Evolutionary conservation across 257 asterid genomes (phyloP), one percentile per base, ranked within the genome.

Genomic region (Marsdenia floribunda): DNA sequence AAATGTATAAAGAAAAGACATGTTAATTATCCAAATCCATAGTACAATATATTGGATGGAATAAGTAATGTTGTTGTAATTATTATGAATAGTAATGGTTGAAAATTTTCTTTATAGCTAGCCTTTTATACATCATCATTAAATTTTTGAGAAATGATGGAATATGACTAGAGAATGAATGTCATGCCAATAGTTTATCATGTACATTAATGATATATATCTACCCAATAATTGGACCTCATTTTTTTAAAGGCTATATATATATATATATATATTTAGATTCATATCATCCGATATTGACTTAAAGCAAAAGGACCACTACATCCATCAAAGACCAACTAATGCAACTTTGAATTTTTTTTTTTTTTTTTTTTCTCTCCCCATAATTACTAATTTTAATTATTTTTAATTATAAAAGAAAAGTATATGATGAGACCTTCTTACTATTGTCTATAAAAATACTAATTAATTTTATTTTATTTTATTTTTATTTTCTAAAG

Each of bases 121-220:
- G 33, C 33, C 73, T 21, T 37, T 44, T 61, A 65, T 59, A 64
- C 47, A 78, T 78, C 81, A 74, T 21, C 68, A 84, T 73, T 81
- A 54, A 87, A 82, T 70, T 82, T 61, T 40, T 21, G 57, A 78
- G 76, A 64, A 74, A 67, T 66, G 81, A 80, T 66, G 53, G 89
- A 87, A 73, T 79, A 83, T 55, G 92, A 87, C 66, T 68, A 77
- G 78, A 46, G 88, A 83, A 82, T 78, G 88, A 84, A 87, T 86
- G 86, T 86, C 79, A 70, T 46, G 73, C 80, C 88, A 76, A 78
- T 80, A 78, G 85, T 81, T 84, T 83, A 63, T 71, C 73, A 71
- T 78, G 6, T 44, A 44, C 1, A 44, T 44, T 44, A 37, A 49
- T 57, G 70, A 42, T 76, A 44, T 44, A 44, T 44, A 44, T 59